Base-by-base conservation (phyloP, 257 asterid species). In the Jacaranda mimosifolia region DNA sequence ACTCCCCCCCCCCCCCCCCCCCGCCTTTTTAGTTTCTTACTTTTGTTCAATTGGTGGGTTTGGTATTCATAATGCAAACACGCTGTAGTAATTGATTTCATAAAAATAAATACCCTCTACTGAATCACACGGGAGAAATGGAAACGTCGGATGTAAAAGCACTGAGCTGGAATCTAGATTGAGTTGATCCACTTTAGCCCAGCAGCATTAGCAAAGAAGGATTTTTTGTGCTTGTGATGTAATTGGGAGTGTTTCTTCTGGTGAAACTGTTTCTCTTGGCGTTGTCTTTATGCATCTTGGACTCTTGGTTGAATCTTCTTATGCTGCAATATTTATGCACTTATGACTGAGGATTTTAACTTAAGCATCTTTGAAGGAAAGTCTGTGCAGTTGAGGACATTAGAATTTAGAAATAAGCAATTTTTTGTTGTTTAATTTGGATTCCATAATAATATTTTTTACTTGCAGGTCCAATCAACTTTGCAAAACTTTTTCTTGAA, bases 391-490 rank as follows among this genome's bases (percentile, higher is more conserved):
- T 26, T 26, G 32, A 26, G 32, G 32, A 26, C 32, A 26, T 26
- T 26, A n/a, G n/a, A n/a, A n/a, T 32, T 40, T 43, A 74, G 70
- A 51, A 72, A 38, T 26, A 26, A 26, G 32, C 32, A 26, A 26
- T 26, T 8, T 71, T 35, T 42, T 42, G 46, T 42, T 42, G 32
- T 26, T 26, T 26, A 26, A 26, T 26, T 26, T 26, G 32, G 32
- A 26, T 26, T 26, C 32, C 19, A 19, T 26, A 21, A 42, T 8
- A 4, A 9, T n/a, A 4, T 36, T n/a, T 73, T 57, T 71, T 46
- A 58, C 58, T 74, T 82, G 82, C 92, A 94, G 98, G 97, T 94
- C 46, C 85, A 89, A 81, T 78, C 92, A 64, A 90, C 93, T 72
- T 69, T 92, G 62, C 84, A 83, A 17, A 92, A 79, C 67, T 91